These are phyloP conservation scores for Clarkia xantiana DNA, from an alignment of 345 rosid genomes.

Conservation along the genomic window DNA sequence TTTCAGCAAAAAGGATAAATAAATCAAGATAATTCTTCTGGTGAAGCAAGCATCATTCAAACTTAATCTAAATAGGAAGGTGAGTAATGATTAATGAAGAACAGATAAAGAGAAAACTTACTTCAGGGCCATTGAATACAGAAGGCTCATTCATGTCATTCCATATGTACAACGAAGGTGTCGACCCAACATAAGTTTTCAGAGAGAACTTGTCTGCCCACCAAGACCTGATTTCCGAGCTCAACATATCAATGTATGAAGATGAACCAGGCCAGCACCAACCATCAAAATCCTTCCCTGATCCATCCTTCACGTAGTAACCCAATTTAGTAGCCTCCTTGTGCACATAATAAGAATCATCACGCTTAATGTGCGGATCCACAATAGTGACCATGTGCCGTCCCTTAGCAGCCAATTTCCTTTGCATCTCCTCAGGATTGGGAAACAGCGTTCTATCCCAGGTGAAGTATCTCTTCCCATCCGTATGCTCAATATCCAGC, in stretches of 20 bases:
- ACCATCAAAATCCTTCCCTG: constrained; percentile 83
- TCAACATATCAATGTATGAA: constrained; percentile 69
- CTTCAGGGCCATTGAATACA: constrained; percentile 99
- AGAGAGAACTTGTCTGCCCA: constrained; percentile 73
- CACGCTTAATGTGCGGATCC: constrained; percentile 97
- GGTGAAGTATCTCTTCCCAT: constrained; percentile 84
- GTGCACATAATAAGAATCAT: constrained; percentile 60
- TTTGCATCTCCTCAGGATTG: constrained; percentile 87
- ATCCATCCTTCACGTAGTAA: constrained; percentile 74
- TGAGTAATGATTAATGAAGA: too few relatives aligned
- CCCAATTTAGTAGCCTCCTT: constrained; percentile 77
- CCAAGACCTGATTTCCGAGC: constrained; percentile 88
- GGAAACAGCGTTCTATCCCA: constrained; percentile 83
- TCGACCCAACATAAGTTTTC: constrained; percentile 68
- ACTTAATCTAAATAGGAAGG: not conserved
- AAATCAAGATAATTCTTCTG: too few relatives aligned
- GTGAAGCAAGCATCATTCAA: too few relatives aligned
- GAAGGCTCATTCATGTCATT: constrained; percentile 99
- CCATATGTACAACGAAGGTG: constrained; percentile 87
- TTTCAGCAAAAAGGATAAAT: too few relatives aligned
- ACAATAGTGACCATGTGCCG: constrained; percentile 96
- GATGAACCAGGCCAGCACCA: constrained; percentile 99
- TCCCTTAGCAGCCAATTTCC: constrained; percentile 74
- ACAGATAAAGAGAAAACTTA: constrained; percentile 4
- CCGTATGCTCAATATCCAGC: constrained; percentile 97